Evolutionary conservation across 306 rosid genomes (phyloP).

Genomic region (Potentilla sterilis): DNA sequence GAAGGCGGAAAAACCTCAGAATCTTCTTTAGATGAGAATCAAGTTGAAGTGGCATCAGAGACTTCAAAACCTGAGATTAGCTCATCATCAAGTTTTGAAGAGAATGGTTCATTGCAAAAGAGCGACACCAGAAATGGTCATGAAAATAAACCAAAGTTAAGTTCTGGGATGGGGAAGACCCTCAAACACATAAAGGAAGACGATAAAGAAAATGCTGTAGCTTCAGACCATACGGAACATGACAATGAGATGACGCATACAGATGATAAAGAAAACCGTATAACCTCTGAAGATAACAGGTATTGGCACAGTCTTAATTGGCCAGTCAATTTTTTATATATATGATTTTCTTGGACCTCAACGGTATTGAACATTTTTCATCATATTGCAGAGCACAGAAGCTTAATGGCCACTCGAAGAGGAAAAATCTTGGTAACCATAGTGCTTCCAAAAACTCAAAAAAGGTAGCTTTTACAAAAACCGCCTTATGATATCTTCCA

Average conservation of each 20-base stretch:
- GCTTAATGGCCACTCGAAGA: conserved; percentile 18
- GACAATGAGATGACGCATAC: conserved; percentile 28
- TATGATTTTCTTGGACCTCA: conserved; percentile 17
- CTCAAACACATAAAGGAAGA: conserved; percentile 30
- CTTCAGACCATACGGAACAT: conserved; percentile 47
- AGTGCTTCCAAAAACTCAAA: conserved; percentile 37
- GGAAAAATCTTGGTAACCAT: conserved; percentile 40
- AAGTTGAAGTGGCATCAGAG: conserved; percentile 26
- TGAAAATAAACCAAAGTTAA: conserved; percentile 27
- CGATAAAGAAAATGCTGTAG: conserved; percentile 39
- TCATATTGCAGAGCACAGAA: conserved; percentile 40
- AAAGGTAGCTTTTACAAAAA: conserved; percentile 43
- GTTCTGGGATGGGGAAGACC: conserved; percentile 23
- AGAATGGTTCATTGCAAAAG: conserved; percentile 7
- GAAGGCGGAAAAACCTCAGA: conserved; percentile 15
- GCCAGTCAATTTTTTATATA: not conserved
- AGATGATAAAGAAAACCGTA: conserved; percentile 62
- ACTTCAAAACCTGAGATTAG: conserved; percentile 27
- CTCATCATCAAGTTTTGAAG: conserved; percentile 29
- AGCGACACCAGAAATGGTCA: conserved; percentile 12
- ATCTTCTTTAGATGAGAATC: conserved; percentile 13
- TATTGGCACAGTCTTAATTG: conserved; percentile 15
- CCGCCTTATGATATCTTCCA: not conserved
- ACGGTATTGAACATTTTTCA: not conserved
- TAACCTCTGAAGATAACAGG: conserved; percentile 55